Conservation (phyloP, 164 flowering plant genomes). For the Buxus sempervirens region DNA sequence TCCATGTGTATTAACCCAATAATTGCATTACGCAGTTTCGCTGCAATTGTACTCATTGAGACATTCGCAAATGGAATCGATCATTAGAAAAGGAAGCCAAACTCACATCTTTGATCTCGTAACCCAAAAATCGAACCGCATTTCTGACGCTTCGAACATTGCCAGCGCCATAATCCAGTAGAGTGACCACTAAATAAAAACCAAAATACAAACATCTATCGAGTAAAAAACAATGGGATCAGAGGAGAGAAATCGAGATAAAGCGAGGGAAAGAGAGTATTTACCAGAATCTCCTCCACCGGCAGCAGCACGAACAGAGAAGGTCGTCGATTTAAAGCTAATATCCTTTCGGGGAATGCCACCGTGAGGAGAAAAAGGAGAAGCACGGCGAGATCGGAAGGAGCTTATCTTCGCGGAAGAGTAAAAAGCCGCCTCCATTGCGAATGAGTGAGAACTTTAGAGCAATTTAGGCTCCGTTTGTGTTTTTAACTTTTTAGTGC, state of each 20-base stretch:
- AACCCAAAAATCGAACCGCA: conserved; percentile 73
- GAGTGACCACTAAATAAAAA: conserved; percentile 47
- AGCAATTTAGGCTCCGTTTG: neutral
- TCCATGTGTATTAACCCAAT: too few species aligned
- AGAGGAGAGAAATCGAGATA: too few species aligned
- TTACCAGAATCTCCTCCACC: conserved; percentile 39
- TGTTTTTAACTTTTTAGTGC: too few species aligned
- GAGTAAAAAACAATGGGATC: neutral
- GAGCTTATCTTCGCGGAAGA: conserved; percentile 8
- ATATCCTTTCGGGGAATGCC: conserved; percentile 17
- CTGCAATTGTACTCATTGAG: too few species aligned
- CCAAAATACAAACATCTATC: neutral
- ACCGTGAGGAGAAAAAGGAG: conserved; percentile 8
- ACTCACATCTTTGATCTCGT: conserved; percentile 73
- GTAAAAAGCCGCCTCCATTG: conserved; percentile 40
- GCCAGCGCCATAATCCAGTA: conserved; percentile 93
- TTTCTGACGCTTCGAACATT: conserved; percentile 83
- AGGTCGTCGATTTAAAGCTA: conserved; percentile 26
- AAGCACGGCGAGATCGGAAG: conserved; percentile 14
- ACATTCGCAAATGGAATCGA: neutral
- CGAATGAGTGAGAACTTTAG: neutral
- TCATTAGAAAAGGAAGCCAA: neutral
- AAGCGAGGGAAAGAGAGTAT: neutral
- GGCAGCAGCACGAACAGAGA: conserved; percentile 46
- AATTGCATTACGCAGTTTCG: too few species aligned